Evolutionary conservation across 73 alveolate species (phyloP).

Genomic region (Stentor roeselii): DNA sequence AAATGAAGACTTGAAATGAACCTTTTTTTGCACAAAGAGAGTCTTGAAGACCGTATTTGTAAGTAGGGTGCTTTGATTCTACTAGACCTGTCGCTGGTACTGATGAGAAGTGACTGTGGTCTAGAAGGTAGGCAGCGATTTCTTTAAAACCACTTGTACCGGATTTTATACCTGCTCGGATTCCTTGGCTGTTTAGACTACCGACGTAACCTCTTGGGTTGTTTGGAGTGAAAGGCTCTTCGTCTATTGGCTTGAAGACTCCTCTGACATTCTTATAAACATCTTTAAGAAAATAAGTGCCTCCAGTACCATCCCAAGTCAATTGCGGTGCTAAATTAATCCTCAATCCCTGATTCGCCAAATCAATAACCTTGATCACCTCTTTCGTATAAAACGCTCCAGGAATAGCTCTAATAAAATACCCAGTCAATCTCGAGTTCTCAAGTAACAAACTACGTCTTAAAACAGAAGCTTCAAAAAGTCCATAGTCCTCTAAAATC

Average conservation of each 20-base stretch:
- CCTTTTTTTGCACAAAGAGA: slow-evolving; percentile 71
- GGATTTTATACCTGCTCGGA: slow-evolving; percentile 87
- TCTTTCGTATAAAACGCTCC: too few relatives aligned
- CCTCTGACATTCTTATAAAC: slow-evolving; percentile 65
- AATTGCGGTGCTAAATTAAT: too few relatives aligned
- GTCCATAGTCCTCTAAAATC: too few relatives aligned
- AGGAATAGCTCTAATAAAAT: too few relatives aligned
- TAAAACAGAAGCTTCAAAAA: too few relatives aligned
- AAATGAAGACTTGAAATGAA: slow-evolving; percentile 76
- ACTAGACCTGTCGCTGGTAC: slow-evolving; percentile 96
- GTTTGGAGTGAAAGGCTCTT: slow-evolving; percentile 96
- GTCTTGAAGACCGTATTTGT: background rate
- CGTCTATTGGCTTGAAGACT: slow-evolving; percentile 95
- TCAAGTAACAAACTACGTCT: too few relatives aligned
- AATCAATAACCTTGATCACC: too few relatives aligned
- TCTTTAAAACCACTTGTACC: slow-evolving; percentile 96
- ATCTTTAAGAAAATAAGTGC: slow-evolving; percentile 85
- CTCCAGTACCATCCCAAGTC: slow-evolving; percentile 96
- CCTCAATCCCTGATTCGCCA: too few relatives aligned
- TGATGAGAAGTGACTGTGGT: slow-evolving; percentile 63
- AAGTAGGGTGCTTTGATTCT: slow-evolving; percentile 71
- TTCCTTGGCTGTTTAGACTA: slow-evolving; percentile 73
- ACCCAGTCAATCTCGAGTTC: too few relatives aligned
- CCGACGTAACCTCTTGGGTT: slow-evolving; percentile 93
- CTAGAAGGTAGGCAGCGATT: slow-evolving; percentile 93